Conservation (phyloP, 148 eudicot species). For the Salicornia ramosissima region DNA sequence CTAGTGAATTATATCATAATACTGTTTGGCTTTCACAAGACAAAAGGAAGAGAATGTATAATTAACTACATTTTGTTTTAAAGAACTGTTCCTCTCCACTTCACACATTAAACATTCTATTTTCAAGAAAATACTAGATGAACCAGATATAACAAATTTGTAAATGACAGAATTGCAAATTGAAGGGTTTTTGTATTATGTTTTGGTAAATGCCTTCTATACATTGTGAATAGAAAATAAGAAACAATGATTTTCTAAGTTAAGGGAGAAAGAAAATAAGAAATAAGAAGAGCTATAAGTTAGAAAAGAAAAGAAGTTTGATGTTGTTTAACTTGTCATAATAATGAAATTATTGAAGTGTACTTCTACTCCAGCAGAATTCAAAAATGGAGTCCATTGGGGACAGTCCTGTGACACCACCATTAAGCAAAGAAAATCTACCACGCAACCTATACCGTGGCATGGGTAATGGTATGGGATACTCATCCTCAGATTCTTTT, state of each 20-base stretch:
- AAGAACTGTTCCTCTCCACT: no score
- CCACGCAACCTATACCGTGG: constrained; percentile 63
- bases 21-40: background rate
- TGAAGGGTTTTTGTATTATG: background rate
- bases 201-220: background rate
- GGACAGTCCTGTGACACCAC: constrained; percentile 79
- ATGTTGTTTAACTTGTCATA: constrained; percentile 2
- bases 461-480: constrained; percentile 43
- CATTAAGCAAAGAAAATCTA: constrained; percentile 62
- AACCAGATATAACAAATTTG: background rate
- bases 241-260: background rate
- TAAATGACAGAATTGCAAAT: background rate
- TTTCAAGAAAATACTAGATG: no score
- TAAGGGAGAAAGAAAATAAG: background rate
- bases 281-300: background rate
- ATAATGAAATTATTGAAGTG: constrained; percentile 1
- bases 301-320: background rate
- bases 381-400: constrained; percentile 58
- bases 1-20: background rate
- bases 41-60: background rate
- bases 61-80: background rate
- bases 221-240: background rate
- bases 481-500: constrained; percentile 83
- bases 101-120: no score
- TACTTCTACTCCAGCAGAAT: constrained; percentile 32